Evolutionary conservation across 2,329 filamentous ascomycete genomes (phyloP).

Genomic region (Monosporascus ibericus): DNA sequence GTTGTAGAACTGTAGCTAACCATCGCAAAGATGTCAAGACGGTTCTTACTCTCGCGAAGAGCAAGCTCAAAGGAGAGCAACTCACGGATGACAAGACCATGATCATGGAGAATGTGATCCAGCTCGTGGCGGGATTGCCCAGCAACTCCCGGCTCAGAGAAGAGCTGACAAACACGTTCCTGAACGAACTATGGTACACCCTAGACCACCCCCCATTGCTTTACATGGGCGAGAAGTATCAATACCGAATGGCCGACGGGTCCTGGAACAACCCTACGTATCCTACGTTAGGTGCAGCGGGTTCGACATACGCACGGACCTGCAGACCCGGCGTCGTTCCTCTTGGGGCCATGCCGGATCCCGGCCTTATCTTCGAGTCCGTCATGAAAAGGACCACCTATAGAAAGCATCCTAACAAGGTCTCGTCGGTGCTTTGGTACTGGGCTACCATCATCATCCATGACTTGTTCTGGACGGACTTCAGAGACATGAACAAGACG

Average conservation of each 20-base stretch:
- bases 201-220: constrained; percentile 67
- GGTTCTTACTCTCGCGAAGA: constrained; percentile 52
- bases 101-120: constrained; percentile 68
- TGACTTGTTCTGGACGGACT: constrained; percentile 67
- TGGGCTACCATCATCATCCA: constrained; percentile 71
- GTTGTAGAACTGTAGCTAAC: constrained; percentile 3
- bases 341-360: constrained; percentile 63
- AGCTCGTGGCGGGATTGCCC: constrained; percentile 61
- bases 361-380: constrained; percentile 55
- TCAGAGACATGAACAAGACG: constrained; percentile 47
- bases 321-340: constrained; percentile 53
- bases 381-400: constrained; percentile 51
- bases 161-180: constrained; percentile 60
- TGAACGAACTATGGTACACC: constrained; percentile 64
- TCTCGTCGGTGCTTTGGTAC: constrained; percentile 66
- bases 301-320: constrained; percentile 60
- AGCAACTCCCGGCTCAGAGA: constrained; percentile 54
- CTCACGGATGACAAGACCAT: constrained; percentile 70
- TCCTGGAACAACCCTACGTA: constrained; percentile 64
- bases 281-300: constrained; percentile 61
- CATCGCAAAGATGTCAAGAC: constrained; percentile 53
- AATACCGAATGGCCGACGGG: constrained; percentile 65
- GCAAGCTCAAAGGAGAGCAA: constrained; percentile 56
- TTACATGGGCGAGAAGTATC: constrained; percentile 55
- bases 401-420: constrained; percentile 61